A percentile compares a stretch with the other conserved stretches of the same genome.
Conservation (phyloP, 768 basidiomycete genomes). For the Hypholoma sublateritium region DNA sequence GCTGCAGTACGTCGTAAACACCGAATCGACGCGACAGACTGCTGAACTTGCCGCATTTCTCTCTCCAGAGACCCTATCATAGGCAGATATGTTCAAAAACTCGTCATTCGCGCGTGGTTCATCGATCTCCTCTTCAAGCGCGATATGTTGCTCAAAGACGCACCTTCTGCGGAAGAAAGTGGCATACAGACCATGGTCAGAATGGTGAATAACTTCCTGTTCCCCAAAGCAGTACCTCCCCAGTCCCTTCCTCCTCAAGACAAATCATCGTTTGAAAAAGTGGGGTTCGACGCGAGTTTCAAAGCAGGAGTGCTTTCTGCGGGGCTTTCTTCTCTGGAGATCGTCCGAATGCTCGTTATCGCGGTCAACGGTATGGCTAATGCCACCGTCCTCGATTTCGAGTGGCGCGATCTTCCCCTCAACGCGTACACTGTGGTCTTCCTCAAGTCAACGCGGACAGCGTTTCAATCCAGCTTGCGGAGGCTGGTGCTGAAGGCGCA, state of each 20-base stretch:
- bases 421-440: conserved; percentile 28
- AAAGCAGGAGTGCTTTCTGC: conserved; percentile 3
- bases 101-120: conserved; percentile 41
- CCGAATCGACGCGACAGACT: not conserved
- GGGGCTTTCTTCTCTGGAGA: conserved; percentile 3
- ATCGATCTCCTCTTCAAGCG: conserved; percentile 32
- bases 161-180: not conserved
- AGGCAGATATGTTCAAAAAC: conserved; percentile 30
- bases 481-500: conserved; percentile 33
- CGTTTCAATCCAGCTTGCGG: conserved; percentile 30
- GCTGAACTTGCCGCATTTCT: conserved; percentile 3
- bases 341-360: conserved; percentile 29
- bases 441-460: conserved; percentile 23
- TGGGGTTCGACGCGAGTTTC: not conserved
- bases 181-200: not conserved
- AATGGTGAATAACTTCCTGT: not conserved
- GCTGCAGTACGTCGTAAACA: conserved; percentile 1
- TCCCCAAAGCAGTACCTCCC: not conserved
- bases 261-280: not conserved
- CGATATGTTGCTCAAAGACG: conserved; percentile 13
- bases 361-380: conserved; percentile 34
- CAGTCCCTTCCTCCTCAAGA: not conserved
- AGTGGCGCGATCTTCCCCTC: conserved; percentile 37
- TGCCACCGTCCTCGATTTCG: conserved; percentile 32
- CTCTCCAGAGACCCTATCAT: conserved; percentile 29